Percentiles rank a stretch among this genome's conserved stretches.
Evolutionary conservation across 139 green algal species (phyloP).

Genomic region (Coccomyxa sp.): DNA sequence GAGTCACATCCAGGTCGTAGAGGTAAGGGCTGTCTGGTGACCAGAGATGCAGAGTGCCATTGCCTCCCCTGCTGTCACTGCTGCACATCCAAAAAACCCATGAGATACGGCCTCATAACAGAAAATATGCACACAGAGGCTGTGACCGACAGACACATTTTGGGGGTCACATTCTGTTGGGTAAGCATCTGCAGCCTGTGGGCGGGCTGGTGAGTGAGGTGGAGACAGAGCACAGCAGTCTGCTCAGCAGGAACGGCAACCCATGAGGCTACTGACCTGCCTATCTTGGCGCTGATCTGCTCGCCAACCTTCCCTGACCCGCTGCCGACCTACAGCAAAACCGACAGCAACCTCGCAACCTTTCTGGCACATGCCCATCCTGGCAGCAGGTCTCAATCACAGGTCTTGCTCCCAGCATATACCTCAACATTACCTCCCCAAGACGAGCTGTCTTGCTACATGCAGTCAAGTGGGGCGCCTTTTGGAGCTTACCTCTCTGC

Average conservation of each 20-base stretch:
- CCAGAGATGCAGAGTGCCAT: constrained; percentile 10
- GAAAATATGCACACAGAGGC: no score
- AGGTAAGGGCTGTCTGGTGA: constrained; percentile 15
- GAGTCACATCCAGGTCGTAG: constrained; percentile 17
- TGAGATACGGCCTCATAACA: no score
- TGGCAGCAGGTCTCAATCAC: not conserved
- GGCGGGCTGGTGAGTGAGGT: no score
- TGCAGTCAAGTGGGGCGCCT: not conserved
- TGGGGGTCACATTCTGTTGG: no score
- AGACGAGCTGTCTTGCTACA: not conserved
- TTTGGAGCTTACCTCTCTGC: not conserved
- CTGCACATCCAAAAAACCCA: not conserved
- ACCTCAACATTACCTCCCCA: not conserved
- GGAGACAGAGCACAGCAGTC: no score
- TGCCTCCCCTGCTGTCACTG: constrained; percentile 1
- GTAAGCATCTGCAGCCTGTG: no score
- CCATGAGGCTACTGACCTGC: no score
- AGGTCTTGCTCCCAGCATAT: not conserved
- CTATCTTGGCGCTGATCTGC: no score
- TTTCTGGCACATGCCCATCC: not conserved
- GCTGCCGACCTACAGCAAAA: not conserved
- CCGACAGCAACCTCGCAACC: not conserved
- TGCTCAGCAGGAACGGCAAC: no score
- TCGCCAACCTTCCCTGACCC: no score
- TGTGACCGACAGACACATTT: no score